phyloP scores from a whole-genome alignment of 352 stramenopile genomes.

The Globisporangium carolinianum region DNA sequence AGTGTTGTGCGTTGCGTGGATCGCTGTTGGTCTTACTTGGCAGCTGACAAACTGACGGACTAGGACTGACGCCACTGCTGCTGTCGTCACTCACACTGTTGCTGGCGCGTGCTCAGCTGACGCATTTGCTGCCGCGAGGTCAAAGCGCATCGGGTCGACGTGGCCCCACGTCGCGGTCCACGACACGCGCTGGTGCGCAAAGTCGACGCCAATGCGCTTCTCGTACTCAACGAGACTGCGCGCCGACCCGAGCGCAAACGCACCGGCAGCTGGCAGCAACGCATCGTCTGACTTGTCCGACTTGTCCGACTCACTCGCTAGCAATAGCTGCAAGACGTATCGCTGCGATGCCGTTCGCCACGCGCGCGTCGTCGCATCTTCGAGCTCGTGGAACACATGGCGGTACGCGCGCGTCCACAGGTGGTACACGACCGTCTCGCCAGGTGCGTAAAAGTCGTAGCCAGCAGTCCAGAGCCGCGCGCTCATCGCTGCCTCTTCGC shows the following conservation, averaged over 20 bases:
- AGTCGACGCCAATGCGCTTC: slow-evolving; percentile 44
- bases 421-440: slow-evolving; percentile 77
- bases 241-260: slow-evolving; percentile 19
- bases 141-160: slow-evolving; percentile 56
- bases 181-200: slow-evolving; percentile 27
- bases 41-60: too few species aligned
- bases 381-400: slow-evolving; percentile 68
- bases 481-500: slow-evolving; percentile 90
- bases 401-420: slow-evolving; percentile 83
- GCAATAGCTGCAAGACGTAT: slow-evolving; percentile 23
- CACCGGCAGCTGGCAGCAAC: background rate
- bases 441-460: slow-evolving; percentile 89
- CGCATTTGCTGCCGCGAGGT: slow-evolving; percentile 15
- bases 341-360: slow-evolving; percentile 19
- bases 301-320: background rate
- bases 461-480: slow-evolving; percentile 86
- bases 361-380: slow-evolving; percentile 22
- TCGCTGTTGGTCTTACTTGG: too few species aligned
- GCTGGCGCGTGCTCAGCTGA: slow-evolving; percentile 7
- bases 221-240: slow-evolving; percentile 44
- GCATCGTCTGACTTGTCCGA: background rate
- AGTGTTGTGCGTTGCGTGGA: too few species aligned
- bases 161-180: slow-evolving; percentile 53
- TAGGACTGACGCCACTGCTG: background rate
- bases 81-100: background rate